Evolutionary conservation across 768 basidiomycete species (phyloP).

Genomic region (Cyclocybe cylindracea): DNA sequence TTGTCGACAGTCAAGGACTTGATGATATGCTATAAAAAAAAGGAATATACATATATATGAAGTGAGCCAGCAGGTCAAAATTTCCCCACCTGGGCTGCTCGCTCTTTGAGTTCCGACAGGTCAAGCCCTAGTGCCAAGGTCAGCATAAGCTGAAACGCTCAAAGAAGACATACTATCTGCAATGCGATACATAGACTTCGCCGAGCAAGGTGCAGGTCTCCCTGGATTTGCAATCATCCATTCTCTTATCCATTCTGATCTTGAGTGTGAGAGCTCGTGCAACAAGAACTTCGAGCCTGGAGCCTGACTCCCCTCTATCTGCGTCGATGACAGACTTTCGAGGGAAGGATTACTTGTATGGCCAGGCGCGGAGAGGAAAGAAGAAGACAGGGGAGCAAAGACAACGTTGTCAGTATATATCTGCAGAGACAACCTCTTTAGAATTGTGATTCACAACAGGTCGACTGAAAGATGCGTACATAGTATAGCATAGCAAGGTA

Average conservation of each 20-base stretch:
- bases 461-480: constrained; percentile 39
- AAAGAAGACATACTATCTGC: constrained; percentile 68
- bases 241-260: constrained; percentile 70
- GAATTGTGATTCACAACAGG: background rate
- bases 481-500: constrained; percentile 67
- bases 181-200: constrained; percentile 81
- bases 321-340: constrained; percentile 23
- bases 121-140: constrained; percentile 55
- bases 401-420: constrained; percentile 84
- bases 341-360: constrained; percentile 24
- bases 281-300: constrained; percentile 16
- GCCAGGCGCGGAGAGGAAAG: constrained; percentile 41
- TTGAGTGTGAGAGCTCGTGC: constrained; percentile 26
- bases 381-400: constrained; percentile 83
- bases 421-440: constrained; percentile 33
- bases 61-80: background rate
- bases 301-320: constrained; percentile 29
- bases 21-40: constrained; percentile 60
- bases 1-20: constrained; percentile 77
- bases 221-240: constrained; percentile 66
- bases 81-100: constrained; percentile 54
- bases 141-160: background rate
- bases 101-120: constrained; percentile 68
- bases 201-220: constrained; percentile 71
- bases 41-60: background rate